Conservation (phyloP, 176 grass and related monocot species). For the Musa troglodytarum region DNA sequence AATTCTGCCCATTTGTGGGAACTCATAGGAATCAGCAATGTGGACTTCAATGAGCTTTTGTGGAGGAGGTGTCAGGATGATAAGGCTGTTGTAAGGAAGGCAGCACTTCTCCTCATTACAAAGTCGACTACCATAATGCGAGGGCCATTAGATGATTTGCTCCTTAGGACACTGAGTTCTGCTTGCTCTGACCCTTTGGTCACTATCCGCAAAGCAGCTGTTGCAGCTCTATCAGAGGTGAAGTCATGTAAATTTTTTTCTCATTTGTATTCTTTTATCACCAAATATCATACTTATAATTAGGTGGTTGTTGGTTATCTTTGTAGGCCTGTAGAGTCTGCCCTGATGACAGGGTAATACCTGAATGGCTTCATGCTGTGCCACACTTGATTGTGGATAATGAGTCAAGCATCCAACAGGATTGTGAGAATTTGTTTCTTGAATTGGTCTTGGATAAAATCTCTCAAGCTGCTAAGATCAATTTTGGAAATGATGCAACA, state of each 20-base stretch:
- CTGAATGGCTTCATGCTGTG: slow-evolving; percentile 85
- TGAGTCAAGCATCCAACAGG: slow-evolving; percentile 82
- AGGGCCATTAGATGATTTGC: slow-evolving; percentile 44
- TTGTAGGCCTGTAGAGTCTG: slow-evolving; percentile 58
- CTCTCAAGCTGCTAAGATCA: slow-evolving; percentile 46
- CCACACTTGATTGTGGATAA: slow-evolving; percentile 77
- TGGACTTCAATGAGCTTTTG: slow-evolving; percentile 51
- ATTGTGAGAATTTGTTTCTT: slow-evolving; percentile 87
- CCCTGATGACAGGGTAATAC: slow-evolving; percentile 56
- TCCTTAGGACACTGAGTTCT: slow-evolving; percentile 53
- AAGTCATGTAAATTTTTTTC: slow-evolving; percentile 4
- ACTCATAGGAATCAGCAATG: slow-evolving; percentile 35
- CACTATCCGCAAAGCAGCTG: slow-evolving; percentile 85
- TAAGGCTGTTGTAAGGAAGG: slow-evolving; percentile 89
- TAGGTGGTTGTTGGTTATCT: background rate
- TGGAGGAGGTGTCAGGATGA: slow-evolving; percentile 64
- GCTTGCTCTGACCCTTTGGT: slow-evolving; percentile 86
- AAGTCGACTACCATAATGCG: slow-evolving; percentile 62
- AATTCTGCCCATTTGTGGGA: slow-evolving; percentile 30
- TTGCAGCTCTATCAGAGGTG: slow-evolving; percentile 83
- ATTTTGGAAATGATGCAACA: slow-evolving; percentile 22
- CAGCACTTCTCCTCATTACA: slow-evolving; percentile 58
- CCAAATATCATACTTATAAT: background rate
- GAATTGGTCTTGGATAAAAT: slow-evolving; percentile 82
- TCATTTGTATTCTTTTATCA: background rate